A percentile compares a stretch with the other conserved stretches of the same genome.
These are phyloP conservation scores for Colletotrichum sp. DNA, from an alignment of 2,329 filamentous ascomycete species.

Conservation along the genomic window DNA sequence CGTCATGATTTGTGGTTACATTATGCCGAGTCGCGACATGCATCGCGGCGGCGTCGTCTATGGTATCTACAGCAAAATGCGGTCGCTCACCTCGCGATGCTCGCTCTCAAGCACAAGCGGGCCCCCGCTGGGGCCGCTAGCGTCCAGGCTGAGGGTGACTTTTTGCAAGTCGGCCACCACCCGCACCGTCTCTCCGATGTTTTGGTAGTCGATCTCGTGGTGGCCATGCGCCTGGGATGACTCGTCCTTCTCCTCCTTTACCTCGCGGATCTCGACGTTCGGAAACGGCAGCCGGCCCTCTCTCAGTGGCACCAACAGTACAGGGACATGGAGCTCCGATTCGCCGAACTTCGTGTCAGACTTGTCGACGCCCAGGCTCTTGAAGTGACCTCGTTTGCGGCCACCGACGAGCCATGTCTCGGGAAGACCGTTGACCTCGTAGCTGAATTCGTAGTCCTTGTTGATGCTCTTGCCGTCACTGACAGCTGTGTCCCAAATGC, in stretches of 20 bases:
- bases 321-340: constrained; percentile 63
- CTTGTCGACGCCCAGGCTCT: constrained; percentile 47
- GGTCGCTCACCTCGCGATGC: constrained; percentile 35
- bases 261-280: constrained; percentile 76
- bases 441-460: constrained; percentile 73
- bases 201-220: constrained; percentile 83
- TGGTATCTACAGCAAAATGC: constrained; percentile 38
- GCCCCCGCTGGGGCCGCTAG: constrained; percentile 68
- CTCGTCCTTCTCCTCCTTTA: constrained; percentile 38
- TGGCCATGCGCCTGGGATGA: constrained; percentile 38
- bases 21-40: background rate
- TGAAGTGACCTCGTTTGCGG: constrained; percentile 79
- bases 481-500: constrained; percentile 62
- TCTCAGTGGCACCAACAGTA: constrained; percentile 81
- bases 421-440: constrained; percentile 76
- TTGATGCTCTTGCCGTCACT: constrained; percentile 22
- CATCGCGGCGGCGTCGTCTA: background rate
- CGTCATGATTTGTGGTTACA: background rate
- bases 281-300: constrained; percentile 82
- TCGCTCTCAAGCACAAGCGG: constrained; percentile 72
- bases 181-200: constrained; percentile 76
- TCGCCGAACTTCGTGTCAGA: constrained; percentile 43
- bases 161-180: constrained; percentile 74
- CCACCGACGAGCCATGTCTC: constrained; percentile 89
- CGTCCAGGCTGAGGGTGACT: constrained; percentile 76